Evolutionary conservation across 2,329 filamentous ascomycete species (phyloP).

Genomic region (Aspergillus japonicus): DNA sequence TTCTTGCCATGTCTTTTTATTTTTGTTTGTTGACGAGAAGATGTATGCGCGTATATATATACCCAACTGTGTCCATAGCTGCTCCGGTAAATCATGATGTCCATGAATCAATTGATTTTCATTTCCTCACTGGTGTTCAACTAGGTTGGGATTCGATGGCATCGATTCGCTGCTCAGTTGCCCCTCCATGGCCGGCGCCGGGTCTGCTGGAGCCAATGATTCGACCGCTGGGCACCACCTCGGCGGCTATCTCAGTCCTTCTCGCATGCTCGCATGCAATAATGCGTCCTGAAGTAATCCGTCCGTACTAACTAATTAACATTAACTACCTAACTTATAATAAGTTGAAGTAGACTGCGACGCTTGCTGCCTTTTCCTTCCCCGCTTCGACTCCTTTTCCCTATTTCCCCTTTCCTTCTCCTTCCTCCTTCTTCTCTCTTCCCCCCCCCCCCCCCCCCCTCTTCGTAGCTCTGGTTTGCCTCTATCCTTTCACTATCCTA

Average conservation of each 20-base stretch:
- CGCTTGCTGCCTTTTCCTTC: conserved; percentile 6
- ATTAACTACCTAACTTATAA: too few species aligned
- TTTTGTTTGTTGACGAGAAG: too few species aligned
- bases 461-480: neutral
- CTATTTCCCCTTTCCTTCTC: conserved; percentile 1
- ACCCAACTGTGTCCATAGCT: neutral
- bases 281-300: too few species aligned
- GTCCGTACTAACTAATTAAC: too few species aligned
- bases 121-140: neutral
- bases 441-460: neutral
- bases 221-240: conserved; percentile 11
- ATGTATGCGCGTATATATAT: too few species aligned
- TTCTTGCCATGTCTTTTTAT: too few species aligned
- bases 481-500: neutral
- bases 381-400: neutral
- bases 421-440: neutral
- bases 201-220: conserved; percentile 17
- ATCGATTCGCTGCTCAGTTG: conserved; percentile 10
- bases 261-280: neutral
- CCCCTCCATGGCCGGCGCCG: conserved; percentile 11
- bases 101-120: neutral
- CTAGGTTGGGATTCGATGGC: neutral
- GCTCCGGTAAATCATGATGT: neutral
- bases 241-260: conserved; percentile 17
- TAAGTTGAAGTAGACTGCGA: conserved; percentile 4